Evolutionary conservation across 2,329 filamentous ascomycete genomes (phyloP).

Genomic region (Fusarium brachygibbosum): DNA sequence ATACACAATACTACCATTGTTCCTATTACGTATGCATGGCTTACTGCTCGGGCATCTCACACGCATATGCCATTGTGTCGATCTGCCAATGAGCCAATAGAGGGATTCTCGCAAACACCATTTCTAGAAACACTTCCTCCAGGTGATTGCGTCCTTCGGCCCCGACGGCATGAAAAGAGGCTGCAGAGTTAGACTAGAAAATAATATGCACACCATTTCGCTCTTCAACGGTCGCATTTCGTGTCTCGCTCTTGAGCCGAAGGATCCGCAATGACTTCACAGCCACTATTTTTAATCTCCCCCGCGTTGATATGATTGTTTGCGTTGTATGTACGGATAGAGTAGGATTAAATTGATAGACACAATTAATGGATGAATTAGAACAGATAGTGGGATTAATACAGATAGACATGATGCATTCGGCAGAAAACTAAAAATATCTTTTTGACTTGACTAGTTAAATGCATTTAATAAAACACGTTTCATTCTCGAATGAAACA

Average conservation of each 20-base stretch:
- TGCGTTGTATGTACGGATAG: too few relatives aligned
- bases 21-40: constrained; percentile 13
- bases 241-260: constrained; percentile 20
- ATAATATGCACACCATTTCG: constrained; percentile 22
- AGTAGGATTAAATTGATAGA: neutral
- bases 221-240: constrained; percentile 1
- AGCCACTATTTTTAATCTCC: constrained; percentile 23
- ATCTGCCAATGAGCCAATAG: constrained; percentile 34
- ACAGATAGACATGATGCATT: neutral
- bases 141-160: constrained; percentile 18
- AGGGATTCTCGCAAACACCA: constrained; percentile 35
- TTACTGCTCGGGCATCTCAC: constrained; percentile 19
- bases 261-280: constrained; percentile 21
- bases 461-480: constrained; percentile 22
- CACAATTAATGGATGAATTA: neutral
- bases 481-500: constrained; percentile 41
- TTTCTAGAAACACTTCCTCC: constrained; percentile 5
- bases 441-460: neutral
- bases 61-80: constrained; percentile 18
- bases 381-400: neutral
- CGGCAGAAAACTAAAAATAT: constrained; percentile 23
- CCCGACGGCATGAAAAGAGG: constrained; percentile 7
- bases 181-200: neutral
- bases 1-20: neutral
- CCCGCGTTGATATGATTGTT: neutral